Base-by-base conservation (phyloP, 352 stramenopile genomes). In the Phytophthora europaea region DNA sequence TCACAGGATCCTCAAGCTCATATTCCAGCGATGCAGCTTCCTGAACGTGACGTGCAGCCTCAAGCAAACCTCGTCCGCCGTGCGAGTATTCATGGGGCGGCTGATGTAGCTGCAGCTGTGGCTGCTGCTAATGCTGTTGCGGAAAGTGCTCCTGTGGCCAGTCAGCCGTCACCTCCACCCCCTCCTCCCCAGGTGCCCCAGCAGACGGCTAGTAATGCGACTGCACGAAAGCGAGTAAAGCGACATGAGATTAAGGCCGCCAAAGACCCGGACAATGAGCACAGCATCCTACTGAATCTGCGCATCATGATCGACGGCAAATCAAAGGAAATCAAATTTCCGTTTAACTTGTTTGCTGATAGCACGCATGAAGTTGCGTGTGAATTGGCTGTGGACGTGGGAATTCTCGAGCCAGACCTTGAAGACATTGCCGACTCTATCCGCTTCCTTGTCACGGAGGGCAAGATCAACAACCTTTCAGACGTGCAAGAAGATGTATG, bases 321-420 rank as follows among this genome's bases (percentile, higher is more conserved):
- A 77, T 98, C 93, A n/a, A 97, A 98, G 78, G 97, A 98, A 64
- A 98, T 99, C 65, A 97, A 98, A 85, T 99, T 99, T 82, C 90
- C 94, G 16, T 99, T 98, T 86, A 96, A 98, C 76, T 79, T 99
- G 52, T 97, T 98, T 23, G 90, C 96, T 34, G 96, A 99, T 78
- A 97, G 94, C 75, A 89, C 94, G 16, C 90, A 98, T 61, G 92
- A 98, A 76, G 93, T 99, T 48, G 95, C 94, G n/a, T 98, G 95
- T 56, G 96, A 99, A 84, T 91, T 99, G 80, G 94, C 97, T 16
- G 87, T 96, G 50, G 96, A 98, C 55, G 90, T 99, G 26, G 90
- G 91, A n/a, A 98, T 99, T 61, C 78, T 96, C 53, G 89, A 97
- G 62, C 92, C 92, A 33, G 92, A 97, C 54, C 83, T 98, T 10